Percentiles rank a stretch among this genome's conserved stretches.
phyloP scores from a whole-genome alignment of 805 yeast genomes.

The Ogataea zsoltii region DNA sequence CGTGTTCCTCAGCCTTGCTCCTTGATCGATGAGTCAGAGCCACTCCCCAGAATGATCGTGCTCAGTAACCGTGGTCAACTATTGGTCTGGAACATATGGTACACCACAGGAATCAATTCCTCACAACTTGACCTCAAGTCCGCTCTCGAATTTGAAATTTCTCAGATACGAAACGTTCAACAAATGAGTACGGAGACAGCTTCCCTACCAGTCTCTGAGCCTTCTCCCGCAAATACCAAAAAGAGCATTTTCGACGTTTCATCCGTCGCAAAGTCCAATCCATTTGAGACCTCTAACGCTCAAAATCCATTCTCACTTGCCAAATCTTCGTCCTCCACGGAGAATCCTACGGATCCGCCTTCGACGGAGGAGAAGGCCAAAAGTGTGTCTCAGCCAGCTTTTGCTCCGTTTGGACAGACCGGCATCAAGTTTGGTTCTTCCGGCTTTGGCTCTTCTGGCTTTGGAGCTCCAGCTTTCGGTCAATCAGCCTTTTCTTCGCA shows the following conservation, averaged over 20 bases:
- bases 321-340: not conserved
- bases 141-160: not conserved
- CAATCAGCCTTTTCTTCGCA: constrained; percentile 6
- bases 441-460: constrained; percentile 18
- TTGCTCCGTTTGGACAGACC: constrained; percentile 7
- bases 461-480: constrained; percentile 23
- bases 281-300: not conserved
- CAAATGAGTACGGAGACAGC: too few species aligned
- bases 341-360: not conserved
- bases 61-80: constrained; percentile 65
- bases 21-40: constrained; percentile 56
- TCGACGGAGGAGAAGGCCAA: too few species aligned
- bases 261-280: not conserved
- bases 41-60: constrained; percentile 67
- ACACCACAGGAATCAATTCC: constrained; percentile 49
- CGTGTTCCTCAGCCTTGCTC: constrained; percentile 53
- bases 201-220: too few species aligned
- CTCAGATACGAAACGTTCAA: not conserved
- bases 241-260: constrained; percentile 3
- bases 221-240: not conserved
- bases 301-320: not conserved
- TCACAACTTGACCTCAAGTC: constrained; percentile 24
- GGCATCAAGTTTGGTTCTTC: constrained; percentile 6
- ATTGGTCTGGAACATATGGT: constrained; percentile 65
- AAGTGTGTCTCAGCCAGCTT: too few species aligned